phyloP scores from a whole-genome alignment of 2,329 filamentous ascomycete species.

The Fusarium phyllophilum region DNA sequence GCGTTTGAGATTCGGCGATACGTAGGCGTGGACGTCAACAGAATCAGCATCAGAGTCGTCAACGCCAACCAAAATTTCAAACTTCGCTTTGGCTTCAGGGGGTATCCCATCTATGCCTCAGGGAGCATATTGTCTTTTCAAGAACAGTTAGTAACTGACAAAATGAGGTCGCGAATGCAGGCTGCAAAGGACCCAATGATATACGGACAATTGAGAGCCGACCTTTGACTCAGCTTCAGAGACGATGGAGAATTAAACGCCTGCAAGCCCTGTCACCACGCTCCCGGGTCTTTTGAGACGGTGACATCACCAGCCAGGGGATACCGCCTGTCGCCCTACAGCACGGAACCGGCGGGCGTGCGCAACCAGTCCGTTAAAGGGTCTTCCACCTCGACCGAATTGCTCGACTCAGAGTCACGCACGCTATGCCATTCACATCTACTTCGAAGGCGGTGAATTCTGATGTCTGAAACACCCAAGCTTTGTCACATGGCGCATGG shows the following conservation, averaged over 20 bases:
- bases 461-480: constrained; percentile 23
- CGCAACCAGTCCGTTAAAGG: constrained; percentile 24
- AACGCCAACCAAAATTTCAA: constrained; percentile 20
- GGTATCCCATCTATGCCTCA: constrained; percentile 1
- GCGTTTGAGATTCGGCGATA: constrained; percentile 37
- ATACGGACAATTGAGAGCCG: constrained; percentile 3
- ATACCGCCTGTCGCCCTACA: constrained; percentile 27
- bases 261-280: constrained; percentile 36
- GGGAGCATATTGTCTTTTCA: neutral
- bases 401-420: constrained; percentile 24
- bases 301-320: constrained; percentile 42
- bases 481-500: neutral
- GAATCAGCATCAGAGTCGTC: constrained; percentile 30
- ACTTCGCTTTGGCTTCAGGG: constrained; percentile 15
- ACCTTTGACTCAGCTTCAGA: neutral
- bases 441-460: constrained; percentile 34
- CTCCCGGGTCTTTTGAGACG: constrained; percentile 36
- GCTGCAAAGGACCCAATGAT: constrained; percentile 1
- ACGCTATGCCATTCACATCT: constrained; percentile 20
- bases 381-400: constrained; percentile 26
- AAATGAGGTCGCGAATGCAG: neutral
- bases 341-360: constrained; percentile 19
- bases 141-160: neutral
- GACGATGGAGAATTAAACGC: constrained; percentile 15
- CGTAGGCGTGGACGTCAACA: constrained; percentile 30